A percentile compares a stretch with the other conserved stretches of the same genome.
Conservation (phyloP, 2,329 filamentous ascomycete genomes). For the Ophiostoma populinum region DNA sequence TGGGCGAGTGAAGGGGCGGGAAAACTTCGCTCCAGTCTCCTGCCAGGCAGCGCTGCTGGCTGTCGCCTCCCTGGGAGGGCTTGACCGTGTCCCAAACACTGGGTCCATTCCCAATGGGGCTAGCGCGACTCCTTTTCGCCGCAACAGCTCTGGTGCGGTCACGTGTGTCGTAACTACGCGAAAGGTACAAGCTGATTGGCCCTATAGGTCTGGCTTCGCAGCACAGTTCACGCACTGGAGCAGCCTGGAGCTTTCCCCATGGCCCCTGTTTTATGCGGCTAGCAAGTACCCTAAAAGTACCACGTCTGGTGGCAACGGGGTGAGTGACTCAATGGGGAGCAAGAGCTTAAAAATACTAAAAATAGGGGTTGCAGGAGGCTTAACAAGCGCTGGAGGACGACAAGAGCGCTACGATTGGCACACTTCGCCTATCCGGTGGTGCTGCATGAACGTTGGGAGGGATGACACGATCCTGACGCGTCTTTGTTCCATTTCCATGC, state of each 20-base stretch:
- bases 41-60: conserved; percentile 9
- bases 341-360: not conserved
- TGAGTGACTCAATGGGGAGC: no score
- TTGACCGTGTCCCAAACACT: conserved; percentile 13
- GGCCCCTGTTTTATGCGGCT: not conserved
- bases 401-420: no score
- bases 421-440: no score
- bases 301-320: not conserved
- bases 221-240: no score
- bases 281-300: conserved; percentile 4
- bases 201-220: conserved; percentile 4
- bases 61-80: conserved; percentile 15
- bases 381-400: no score
- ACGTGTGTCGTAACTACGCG: conserved; percentile 3
- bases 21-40: conserved; percentile 26
- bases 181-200: conserved; percentile 3
- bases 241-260: no score
- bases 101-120: no score
- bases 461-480: no score
- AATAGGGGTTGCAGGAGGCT: not conserved
- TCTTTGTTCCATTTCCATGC: no score
- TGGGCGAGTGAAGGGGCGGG: conserved; percentile 16
- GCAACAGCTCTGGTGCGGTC: not conserved
- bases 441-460: no score
- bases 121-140: conserved; percentile 12